Evolutionary conservation across 768 basidiomycete species (phyloP).

Genomic region (Mycena galopus): DNA sequence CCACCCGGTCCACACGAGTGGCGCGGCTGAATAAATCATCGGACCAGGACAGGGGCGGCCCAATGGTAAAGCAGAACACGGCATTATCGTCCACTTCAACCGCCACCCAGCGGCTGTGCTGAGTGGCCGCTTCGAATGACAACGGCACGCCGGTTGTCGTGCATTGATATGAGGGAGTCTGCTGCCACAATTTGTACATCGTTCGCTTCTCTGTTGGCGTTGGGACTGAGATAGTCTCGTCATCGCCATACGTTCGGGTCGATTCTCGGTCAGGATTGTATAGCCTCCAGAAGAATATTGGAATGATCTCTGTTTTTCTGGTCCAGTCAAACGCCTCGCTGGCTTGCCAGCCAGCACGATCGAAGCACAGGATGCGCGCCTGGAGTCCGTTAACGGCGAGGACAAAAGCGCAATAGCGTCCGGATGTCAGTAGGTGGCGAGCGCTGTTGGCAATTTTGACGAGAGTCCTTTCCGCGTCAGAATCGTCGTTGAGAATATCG

Average conservation of each 20-base stretch:
- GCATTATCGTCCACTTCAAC: neutral
- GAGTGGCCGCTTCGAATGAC: neutral
- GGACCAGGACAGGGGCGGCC: neutral
- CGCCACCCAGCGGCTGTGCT: slow-evolving; percentile 16
- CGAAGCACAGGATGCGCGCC: too few relatives aligned
- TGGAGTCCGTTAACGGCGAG: too few relatives aligned
- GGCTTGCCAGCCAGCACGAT: too few relatives aligned
- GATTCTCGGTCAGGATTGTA: too few relatives aligned
- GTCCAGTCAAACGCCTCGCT: too few relatives aligned
- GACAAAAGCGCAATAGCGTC: too few relatives aligned
- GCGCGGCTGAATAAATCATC: slow-evolving; percentile 27
- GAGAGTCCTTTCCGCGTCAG: too few relatives aligned
- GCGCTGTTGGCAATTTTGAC: too few relatives aligned
- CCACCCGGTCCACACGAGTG: slow-evolving; percentile 23
- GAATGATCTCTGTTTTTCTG: too few relatives aligned
- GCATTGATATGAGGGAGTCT: neutral
- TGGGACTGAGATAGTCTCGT: slow-evolving; percentile 21
- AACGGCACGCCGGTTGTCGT: neutral
- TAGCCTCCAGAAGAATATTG: too few relatives aligned
- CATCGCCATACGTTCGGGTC: slow-evolving; percentile 1
- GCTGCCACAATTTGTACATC: neutral
- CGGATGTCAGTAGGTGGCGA: too few relatives aligned
- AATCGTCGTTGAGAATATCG: too few relatives aligned
- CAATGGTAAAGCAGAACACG: slow-evolving; percentile 24
- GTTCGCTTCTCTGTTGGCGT: neutral